phyloP scores from a whole-genome alignment of 1,139 yeast genomes.

The Pneumocystis jirovecii region DNA sequence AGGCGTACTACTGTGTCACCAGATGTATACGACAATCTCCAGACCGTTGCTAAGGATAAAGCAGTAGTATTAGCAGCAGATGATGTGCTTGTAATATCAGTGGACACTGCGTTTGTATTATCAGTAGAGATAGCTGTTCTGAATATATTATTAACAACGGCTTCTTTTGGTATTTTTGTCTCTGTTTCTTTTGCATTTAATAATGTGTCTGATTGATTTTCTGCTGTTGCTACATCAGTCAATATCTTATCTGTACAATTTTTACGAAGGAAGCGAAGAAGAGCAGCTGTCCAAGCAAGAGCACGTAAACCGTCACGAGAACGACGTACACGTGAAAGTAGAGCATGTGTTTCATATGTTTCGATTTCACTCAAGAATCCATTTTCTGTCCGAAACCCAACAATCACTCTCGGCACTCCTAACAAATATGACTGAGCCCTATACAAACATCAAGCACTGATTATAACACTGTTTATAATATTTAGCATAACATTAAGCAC shows the following conservation, averaged over 20 bases:
- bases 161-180: too few relatives aligned
- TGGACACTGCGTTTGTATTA: too few relatives aligned
- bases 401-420: slow-evolving; percentile 62
- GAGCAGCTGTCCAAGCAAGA: neutral
- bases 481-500: too few relatives aligned
- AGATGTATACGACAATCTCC: neutral
- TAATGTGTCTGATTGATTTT: too few relatives aligned
- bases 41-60: neutral
- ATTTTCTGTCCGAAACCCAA: slow-evolving; percentile 73
- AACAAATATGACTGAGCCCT: slow-evolving; percentile 70
- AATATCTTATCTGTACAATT: neutral
- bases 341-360: slow-evolving; percentile 57
- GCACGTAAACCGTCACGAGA: neutral
- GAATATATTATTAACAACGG: too few relatives aligned
- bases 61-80: too few relatives aligned
- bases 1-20: neutral
- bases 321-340: slow-evolving; percentile 32
- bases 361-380: slow-evolving; percentile 53
- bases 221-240: neutral
- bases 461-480: neutral
- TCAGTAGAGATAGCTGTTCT: too few relatives aligned
- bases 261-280: neutral
- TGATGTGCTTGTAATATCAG: too few relatives aligned
- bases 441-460: neutral
- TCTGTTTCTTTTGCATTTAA: too few relatives aligned